phyloP scores from a whole-genome alignment of 352 stramenopile species.

The Globisporangium apiculatum region DNA sequence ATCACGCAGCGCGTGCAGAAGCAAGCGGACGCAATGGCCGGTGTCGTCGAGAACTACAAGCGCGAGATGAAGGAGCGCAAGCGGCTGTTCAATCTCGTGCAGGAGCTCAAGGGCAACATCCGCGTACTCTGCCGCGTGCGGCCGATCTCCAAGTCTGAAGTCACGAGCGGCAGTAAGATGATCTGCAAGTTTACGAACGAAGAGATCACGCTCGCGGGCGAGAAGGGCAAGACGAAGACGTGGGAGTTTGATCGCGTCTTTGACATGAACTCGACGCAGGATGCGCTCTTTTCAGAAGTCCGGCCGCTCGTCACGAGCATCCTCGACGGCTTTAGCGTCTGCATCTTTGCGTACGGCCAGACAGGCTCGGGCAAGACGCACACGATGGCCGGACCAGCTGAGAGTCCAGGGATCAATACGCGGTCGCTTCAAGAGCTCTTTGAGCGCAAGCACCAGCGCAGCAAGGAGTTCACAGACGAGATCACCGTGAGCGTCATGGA shows the following conservation, averaged over 20 bases:
- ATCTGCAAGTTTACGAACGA: slow-evolving; percentile 79
- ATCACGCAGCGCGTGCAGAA: slow-evolving; percentile 63
- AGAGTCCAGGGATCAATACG: slow-evolving; percentile 81
- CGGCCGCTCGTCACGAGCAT: slow-evolving; percentile 78
- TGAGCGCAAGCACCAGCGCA: slow-evolving; percentile 50
- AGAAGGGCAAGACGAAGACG: slow-evolving; percentile 83
- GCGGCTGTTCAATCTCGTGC: slow-evolving; percentile 93
- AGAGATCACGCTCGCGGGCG: slow-evolving; percentile 68
- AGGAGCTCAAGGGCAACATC: slow-evolving; percentile 96
- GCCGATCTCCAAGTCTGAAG: slow-evolving; percentile 81
- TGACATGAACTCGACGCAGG: slow-evolving; percentile 64
- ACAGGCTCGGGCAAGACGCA: slow-evolving; percentile 86
- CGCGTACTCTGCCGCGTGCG: slow-evolving; percentile 95
- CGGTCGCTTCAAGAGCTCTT: slow-evolving; percentile 81
- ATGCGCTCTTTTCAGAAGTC: slow-evolving; percentile 74
- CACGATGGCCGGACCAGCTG: slow-evolving; percentile 67
- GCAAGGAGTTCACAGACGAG: slow-evolving; percentile 76
- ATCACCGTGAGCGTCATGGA: slow-evolving; percentile 92
- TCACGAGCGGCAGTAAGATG: slow-evolving; percentile 65
- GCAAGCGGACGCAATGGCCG: slow-evolving; percentile 72
- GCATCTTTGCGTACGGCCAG: slow-evolving; percentile 88
- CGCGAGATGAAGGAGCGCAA: slow-evolving; percentile 85
- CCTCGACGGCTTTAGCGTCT: slow-evolving; percentile 85
- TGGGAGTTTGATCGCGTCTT: slow-evolving; percentile 87
- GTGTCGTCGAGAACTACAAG: slow-evolving; percentile 87